Evolutionary conservation across 2,329 filamentous ascomycete genomes (phyloP), one percentile per base, ranked within the genome.

Genomic region (Plenodomus biglobosus): DNA sequence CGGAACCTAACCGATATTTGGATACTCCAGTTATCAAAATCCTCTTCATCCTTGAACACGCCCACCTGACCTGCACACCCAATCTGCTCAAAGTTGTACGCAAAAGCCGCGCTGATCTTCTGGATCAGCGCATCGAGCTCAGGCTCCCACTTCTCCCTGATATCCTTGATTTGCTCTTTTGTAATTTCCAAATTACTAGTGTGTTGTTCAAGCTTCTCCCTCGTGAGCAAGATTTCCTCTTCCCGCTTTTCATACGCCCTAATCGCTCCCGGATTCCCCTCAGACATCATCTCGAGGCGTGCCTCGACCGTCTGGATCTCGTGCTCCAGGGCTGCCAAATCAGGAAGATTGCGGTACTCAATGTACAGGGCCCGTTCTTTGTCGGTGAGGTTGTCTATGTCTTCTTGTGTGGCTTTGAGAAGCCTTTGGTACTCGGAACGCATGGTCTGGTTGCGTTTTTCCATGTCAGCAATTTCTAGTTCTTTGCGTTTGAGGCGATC

Each of bases 1-100:
- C 92, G 86, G 76, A 99, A 99, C 68, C 92, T 95, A 69, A 99
- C 94, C 71, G 87, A 86, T 68, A 99, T 95, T 68, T 95, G 86
- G 52, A 99, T 86, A 1, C 90, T 86, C 94, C 94, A 99, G 52
- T 88, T 84, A 48, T 95, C 90, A 73, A 97, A 99, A 67, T 97
- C 90, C 18, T 90, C 79, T 20, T 90, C 78, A 58, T 91, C 88
- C 71, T 97, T 97, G 77, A 92, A 82, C 3, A 99, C 79, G 51
- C 81, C 81, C 3, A 99, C 91, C 72, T 97, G 89, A 30, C 94
- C 94, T 4, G 92, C 92, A 70, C 94, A 97, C 57, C 86, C 90
- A 66, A 99, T 97, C 69, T 92, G 87, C 64, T 90, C 84, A 70
- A 99, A 97, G 64, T 96, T 97, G 70, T 92, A 87, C 5, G 87